Evolutionary conservation across 768 basidiomycete species (phyloP).

Genomic region (Mycena haematopus): DNA sequence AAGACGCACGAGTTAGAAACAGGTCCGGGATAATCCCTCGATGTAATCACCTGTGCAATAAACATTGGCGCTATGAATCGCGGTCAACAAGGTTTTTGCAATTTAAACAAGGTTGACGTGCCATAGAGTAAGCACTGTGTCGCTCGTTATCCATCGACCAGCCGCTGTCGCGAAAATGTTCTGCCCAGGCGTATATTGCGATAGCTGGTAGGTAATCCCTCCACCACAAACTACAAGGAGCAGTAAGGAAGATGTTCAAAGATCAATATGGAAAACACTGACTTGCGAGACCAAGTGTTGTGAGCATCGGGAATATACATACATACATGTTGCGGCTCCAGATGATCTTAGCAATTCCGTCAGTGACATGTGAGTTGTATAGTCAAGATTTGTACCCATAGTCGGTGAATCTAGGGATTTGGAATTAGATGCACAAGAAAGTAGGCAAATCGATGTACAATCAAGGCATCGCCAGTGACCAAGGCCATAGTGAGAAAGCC

Average conservation of each 20-base stretch:
- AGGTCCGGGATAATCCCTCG: background rate
- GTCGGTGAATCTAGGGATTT: conserved; percentile 47
- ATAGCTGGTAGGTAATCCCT: conserved; percentile 27
- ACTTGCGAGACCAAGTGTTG: conserved; percentile 13
- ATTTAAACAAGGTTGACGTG: background rate
- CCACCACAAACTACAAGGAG: conserved; percentile 15
- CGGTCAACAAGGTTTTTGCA: background rate
- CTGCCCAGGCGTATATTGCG: conserved; percentile 4
- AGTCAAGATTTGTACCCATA: conserved; percentile 31
- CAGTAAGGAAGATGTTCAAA: background rate
- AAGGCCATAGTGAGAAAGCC: conserved; percentile 11
- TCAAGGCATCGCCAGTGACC: conserved; percentile 25
- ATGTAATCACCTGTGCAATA: background rate
- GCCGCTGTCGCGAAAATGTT: conserved; percentile 19
- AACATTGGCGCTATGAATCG: background rate
- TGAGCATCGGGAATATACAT: conserved; percentile 23
- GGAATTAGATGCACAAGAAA: background rate
- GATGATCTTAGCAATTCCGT: background rate
- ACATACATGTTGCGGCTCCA: conserved; percentile 14
- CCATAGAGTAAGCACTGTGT: conserved; percentile 25
- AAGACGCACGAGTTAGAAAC: background rate
- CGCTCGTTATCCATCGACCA: conserved; percentile 28
- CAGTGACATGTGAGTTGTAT: too few relatives aligned
- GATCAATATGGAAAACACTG: background rate
- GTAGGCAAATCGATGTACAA: conserved; percentile 7